Evolutionary conservation across 345 rosid species (phyloP).

Genomic region (Citrus unshiu): DNA sequence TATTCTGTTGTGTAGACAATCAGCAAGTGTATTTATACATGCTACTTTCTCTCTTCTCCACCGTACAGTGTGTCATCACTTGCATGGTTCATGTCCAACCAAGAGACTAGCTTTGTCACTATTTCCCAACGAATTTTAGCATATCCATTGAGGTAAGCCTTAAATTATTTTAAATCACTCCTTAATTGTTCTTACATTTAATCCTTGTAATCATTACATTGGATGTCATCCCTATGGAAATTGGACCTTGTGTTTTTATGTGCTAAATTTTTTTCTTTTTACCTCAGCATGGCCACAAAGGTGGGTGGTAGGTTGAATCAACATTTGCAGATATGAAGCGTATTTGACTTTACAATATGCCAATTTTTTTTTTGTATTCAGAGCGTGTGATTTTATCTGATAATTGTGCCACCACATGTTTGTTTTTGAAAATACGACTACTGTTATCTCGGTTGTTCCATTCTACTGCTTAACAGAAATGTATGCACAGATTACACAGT

Average conservation of each 20-base stretch:
- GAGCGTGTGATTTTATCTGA: background rate
- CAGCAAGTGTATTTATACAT: background rate
- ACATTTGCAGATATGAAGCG: background rate
- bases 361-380: background rate
- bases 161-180: background rate
- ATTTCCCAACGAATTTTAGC: slow-evolving; percentile 96
- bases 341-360: background rate
- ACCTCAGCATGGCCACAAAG: background rate
- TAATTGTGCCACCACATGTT: background rate
- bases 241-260: background rate
- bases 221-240: background rate
- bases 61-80: slow-evolving; percentile 92
- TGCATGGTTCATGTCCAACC: slow-evolving; percentile 99
- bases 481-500: too few species aligned
- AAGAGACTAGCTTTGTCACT: slow-evolving; percentile 97
- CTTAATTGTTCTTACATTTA: background rate
- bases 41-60: slow-evolving; percentile 16
- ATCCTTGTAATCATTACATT: background rate
- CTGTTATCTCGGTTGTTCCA: too few species aligned
- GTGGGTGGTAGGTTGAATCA: background rate
- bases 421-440: too few species aligned
- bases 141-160: slow-evolving; percentile 80
- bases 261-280: background rate
- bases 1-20: background rate
- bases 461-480: too few species aligned